Conservation (phyloP, 2,329 filamentous ascomycete genomes). For the Tolypocladium sp. region DNA sequence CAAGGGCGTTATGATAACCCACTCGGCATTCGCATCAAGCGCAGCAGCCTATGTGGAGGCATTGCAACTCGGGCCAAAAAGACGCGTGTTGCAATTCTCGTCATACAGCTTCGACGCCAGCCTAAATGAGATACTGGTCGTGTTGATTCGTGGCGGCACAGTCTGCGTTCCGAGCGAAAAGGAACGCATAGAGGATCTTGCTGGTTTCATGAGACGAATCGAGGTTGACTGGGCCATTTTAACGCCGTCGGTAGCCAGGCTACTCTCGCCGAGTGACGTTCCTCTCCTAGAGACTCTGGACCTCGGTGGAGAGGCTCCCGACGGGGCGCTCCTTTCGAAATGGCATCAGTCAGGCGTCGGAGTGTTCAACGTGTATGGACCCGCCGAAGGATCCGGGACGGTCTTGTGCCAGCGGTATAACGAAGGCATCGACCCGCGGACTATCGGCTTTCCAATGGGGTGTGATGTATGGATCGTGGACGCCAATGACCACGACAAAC, state of each 20-base stretch:
- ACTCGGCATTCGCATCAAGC: background rate
- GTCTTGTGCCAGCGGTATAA: background rate
- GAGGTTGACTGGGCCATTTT: background rate
- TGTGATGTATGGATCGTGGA: constrained; percentile 12
- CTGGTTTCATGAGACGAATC: background rate
- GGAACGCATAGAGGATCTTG: background rate
- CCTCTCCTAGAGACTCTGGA: background rate
- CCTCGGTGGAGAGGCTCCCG: background rate
- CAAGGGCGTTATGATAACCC: constrained; percentile 39
- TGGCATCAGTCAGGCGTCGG: background rate
- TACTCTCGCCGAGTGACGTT: background rate
- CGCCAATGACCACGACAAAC: constrained; percentile 6
- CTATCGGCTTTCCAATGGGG: background rate
- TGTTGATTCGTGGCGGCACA: background rate
- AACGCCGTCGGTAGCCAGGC: background rate
- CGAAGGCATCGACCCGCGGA: background rate
- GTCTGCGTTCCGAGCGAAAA: constrained; percentile 1
- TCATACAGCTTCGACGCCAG: constrained; percentile 1
- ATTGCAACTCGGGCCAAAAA: background rate
- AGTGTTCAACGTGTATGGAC: background rate
- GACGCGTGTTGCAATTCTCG: constrained; percentile 1
- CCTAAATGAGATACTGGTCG: background rate
- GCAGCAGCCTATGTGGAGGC: background rate
- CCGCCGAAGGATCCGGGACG: background rate
- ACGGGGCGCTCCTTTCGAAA: background rate